phyloP scores from a whole-genome alignment of 495 filamentous ascomycete species.

The Xylaria sp. region DNA sequence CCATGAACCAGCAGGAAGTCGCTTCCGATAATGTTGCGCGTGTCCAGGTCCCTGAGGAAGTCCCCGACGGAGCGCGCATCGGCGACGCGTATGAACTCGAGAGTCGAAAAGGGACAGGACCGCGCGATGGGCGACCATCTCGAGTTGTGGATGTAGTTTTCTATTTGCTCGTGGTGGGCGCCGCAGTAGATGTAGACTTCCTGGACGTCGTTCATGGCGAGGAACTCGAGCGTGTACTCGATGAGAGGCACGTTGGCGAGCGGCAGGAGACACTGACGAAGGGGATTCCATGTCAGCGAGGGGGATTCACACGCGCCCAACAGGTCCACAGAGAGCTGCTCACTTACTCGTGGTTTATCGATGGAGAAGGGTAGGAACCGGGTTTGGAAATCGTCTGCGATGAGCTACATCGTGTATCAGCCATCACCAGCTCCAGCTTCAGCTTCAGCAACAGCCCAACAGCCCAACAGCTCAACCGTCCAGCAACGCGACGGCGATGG shows the following conservation, averaged over 20 bases:
- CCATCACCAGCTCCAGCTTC: neutral
- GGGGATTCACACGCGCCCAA: neutral
- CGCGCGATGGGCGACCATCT: constrained; percentile 52
- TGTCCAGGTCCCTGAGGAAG: constrained; percentile 93
- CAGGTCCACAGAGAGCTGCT: neutral
- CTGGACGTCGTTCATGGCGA: constrained; percentile 89
- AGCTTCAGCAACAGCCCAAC: neutral
- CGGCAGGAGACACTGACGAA: constrained; percentile 82
- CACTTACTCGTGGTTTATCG: constrained; percentile 82
- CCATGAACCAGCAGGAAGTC: constrained; percentile 95
- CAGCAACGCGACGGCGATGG: neutral
- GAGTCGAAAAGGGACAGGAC: constrained; percentile 82
- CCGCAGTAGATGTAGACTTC: constrained; percentile 93
- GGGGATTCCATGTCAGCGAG: constrained; percentile 19
- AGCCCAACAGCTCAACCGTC: neutral
- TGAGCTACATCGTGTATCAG: constrained; percentile 57
- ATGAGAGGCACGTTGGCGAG: constrained; percentile 93
- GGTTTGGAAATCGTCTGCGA: constrained; percentile 93
- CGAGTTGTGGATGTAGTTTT: constrained; percentile 73
- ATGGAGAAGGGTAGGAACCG: constrained; percentile 88
- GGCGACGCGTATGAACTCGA: constrained; percentile 86
- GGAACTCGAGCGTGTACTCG: constrained; percentile 96
- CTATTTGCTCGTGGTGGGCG: constrained; percentile 87
- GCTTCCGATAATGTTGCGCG: constrained; percentile 80
- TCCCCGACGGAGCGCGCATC: constrained; percentile 86